phyloP scores from a whole-genome alignment of 805 yeast species.

The Wickerhamiella australiensis region DNA sequence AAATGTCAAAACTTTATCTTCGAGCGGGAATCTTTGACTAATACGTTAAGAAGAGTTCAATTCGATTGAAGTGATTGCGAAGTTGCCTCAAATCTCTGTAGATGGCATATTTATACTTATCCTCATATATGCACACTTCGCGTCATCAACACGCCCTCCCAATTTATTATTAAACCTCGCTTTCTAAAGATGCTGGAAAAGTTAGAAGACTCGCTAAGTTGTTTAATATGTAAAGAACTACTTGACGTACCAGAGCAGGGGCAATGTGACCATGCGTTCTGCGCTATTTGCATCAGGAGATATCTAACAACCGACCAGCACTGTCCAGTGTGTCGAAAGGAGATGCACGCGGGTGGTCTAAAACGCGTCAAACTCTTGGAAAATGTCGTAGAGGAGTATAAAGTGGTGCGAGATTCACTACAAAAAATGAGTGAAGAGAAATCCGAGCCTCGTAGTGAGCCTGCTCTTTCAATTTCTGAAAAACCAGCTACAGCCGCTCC shows the following conservation, averaged over 20 bases:
- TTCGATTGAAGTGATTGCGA: background rate
- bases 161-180: background rate
- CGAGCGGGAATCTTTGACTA: background rate
- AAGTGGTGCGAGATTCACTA: conserved; percentile 32
- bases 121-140: too few species aligned
- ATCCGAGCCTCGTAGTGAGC: background rate
- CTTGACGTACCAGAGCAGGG: conserved; percentile 70
- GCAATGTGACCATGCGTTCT: conserved; percentile 78
- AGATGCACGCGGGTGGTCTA: conserved; percentile 56
- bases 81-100: background rate
- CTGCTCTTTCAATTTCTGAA: background rate
- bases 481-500: background rate
- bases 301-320: conserved; percentile 44
- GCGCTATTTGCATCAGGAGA: conserved; percentile 74
- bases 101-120: background rate
- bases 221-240: conserved; percentile 82
- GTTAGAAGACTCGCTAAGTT: conserved; percentile 60
- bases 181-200: conserved; percentile 17
- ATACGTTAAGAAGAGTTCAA: background rate
- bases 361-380: conserved; percentile 59
- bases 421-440: background rate
- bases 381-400: conserved; percentile 49
- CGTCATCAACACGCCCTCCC: background rate
- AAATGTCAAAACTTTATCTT: background rate
- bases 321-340: conserved; percentile 71